Percentiles rank a stretch among this genome's conserved stretches.
Evolutionary conservation across 495 filamentous ascomycete species (phyloP).

Genomic region (Neurospora cerealis): DNA sequence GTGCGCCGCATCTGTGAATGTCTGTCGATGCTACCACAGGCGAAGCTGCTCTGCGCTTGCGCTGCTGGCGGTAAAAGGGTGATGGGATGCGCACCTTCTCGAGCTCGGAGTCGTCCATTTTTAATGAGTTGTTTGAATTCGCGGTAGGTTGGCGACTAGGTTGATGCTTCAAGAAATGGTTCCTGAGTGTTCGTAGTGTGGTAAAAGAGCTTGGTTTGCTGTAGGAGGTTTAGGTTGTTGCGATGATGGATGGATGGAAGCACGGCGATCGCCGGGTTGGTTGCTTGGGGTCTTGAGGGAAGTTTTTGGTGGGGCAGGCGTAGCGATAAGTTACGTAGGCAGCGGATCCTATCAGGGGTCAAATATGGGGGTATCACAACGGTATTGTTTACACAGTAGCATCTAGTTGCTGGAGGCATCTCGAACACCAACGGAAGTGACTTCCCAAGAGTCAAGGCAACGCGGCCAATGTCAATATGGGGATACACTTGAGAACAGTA

Average conservation of each 20-base stretch:
- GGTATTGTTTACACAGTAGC: not conserved
- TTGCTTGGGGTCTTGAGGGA: not conserved
- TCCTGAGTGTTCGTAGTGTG: not conserved
- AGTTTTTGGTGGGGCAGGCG: conserved; percentile 7
- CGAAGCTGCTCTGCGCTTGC: not conserved
- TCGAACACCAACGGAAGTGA: not conserved
- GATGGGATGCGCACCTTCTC: conserved; percentile 51
- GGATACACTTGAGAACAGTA: not conserved
- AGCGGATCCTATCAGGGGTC: not conserved
- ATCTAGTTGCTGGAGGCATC: not conserved
- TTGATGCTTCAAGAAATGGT: not conserved
- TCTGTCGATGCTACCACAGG: not conserved
- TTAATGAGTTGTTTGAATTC: conserved; percentile 4
- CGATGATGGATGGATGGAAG: not conserved
- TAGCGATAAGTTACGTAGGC: not conserved
- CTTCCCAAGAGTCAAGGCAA: not conserved
- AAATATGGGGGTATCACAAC: not conserved
- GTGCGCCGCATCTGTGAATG: not conserved
- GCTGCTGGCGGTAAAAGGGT: not conserved
- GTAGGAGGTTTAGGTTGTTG: not conserved
- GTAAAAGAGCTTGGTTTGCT: not conserved
- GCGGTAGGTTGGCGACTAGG: not conserved
- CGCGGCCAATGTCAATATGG: too few relatives aligned
- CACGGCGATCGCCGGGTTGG: conserved; percentile 15
- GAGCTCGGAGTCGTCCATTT: conserved; percentile 79